Base-by-base conservation (phyloP, 208 protist genomes). In the Crithidia thermophila region DNA sequence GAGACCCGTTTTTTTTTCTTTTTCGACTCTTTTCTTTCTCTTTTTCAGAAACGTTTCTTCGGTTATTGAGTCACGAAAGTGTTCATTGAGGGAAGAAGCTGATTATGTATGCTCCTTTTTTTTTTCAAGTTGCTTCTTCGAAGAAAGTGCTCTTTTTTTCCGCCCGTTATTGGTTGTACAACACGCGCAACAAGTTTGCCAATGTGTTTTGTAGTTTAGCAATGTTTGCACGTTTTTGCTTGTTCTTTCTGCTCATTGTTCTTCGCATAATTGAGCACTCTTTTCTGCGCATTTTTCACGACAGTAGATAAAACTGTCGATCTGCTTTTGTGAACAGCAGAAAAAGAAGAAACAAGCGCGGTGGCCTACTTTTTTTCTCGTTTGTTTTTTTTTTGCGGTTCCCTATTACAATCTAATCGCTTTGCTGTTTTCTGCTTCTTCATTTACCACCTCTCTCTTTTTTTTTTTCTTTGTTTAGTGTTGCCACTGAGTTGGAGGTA, bases 381-480 rank as follows among this genome's bases (percentile, higher is more conserved):
- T 18, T 52, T 33, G 2, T 52, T 20, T 56, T 56, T 50, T 18
- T 51, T 49, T 39, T 51, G n/a, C n/a, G n/a, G n/a, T 39, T 18
- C 23, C 28, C 16, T 34, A 14, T 9, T 31, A 36, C 13, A 21
- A 9, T 62, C 39, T 39, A 8, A 31, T 18, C 27, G 8, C 34
- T 11, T 67, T 56, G 34, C 20, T 55, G 11, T 55, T 46, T 56
- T 46, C 33, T 45, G n/a, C n/a, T 45, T 9, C 31, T 66, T n/a
- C 20, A 33, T 66, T 45, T 40, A 14, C 34, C 21, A n/a, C 11
- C 33, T n/a, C 36, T 47, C 30, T 57, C 9, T 39, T 47, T 30
- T 64, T 58, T 55, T 27, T 5, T 68, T 30, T 68, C 16, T 50
- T 25, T 57, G n/a, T 62, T 39, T 50, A 45, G 9, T 68, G 58